Evolutionary conservation across 2,329 filamentous ascomycete genomes (phyloP), one percentile per base, ranked within the genome.

Genomic region (Exutisphaerella laricina): DNA sequence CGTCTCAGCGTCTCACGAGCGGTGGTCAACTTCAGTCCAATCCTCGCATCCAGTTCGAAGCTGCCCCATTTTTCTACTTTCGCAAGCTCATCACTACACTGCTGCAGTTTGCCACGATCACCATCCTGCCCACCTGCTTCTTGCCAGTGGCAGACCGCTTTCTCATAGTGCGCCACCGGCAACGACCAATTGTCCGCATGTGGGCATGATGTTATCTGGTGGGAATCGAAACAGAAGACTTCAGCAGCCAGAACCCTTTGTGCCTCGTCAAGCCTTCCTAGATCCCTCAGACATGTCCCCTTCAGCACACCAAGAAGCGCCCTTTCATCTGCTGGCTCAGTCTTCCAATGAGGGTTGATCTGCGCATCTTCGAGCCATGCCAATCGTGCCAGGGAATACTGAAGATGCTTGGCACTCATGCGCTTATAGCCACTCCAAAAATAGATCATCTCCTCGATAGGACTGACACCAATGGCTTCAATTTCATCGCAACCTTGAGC

Each of bases 361-460:
- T 22, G 12, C 20, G 33, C 4, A 14, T 35, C 33, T 55, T 70
- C 66, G 17, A 78, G 81, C 67, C 88, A 94, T 0, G 71, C 69
- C 8, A 95, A 66, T n/a, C 75, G 74, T 1, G 62, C 66, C 26
- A 87, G 62, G 0, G 80, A 85, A 30, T 71, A 67, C 35, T 83
- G 70, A 10, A 95, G 70, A 46, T 90, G 77, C 0, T 68, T 67
- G 1, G 67, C 56, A 2, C 76, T 71, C 86, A 95, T 94, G 41
- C 88, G 80, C 65, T 86, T 90, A 55, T 79, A 80, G 0, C 89
- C 90, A 58, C 87, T 89, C 89, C 89, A 97, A 56, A 97, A 80
- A 63, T 90, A 94, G 9, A 85, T 82, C 84, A 97, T 94, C 69
- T 97, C 92, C 57, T 88, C 79, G 1, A 87, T 71, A 0, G 92